A percentile compares a stretch with the other conserved stretches of the same genome.
Conservation (phyloP, 2,329 filamentous ascomycete genomes). For the Exophiala sp. region DNA sequence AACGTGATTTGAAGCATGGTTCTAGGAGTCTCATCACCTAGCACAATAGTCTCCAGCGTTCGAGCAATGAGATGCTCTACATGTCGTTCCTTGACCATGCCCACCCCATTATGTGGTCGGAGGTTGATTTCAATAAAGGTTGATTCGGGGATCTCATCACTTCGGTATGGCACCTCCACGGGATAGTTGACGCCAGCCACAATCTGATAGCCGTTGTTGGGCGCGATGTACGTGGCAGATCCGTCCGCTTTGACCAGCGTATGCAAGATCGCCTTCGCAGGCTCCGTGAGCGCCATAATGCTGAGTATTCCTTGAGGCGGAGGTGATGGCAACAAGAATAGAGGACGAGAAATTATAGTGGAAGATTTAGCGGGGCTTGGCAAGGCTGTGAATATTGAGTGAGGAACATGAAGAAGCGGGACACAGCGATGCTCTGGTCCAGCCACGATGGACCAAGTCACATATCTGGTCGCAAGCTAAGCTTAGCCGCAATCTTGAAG, state of each 20-base stretch:
- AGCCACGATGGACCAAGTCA: too few relatives aligned
- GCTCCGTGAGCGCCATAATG: slow-evolving; percentile 14
- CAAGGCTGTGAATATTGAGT: slow-evolving; percentile 7
- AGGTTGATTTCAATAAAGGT: slow-evolving; percentile 85
- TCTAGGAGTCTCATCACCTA: slow-evolving; percentile 41
- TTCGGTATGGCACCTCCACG: slow-evolving; percentile 71
- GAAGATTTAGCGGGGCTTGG: not conserved
- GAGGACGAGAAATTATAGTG: not conserved
- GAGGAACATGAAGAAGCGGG: not conserved
- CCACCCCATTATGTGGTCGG: slow-evolving; percentile 75
- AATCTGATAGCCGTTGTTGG: slow-evolving; percentile 69
- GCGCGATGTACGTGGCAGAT: slow-evolving; percentile 26
- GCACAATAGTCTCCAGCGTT: slow-evolving; percentile 37
- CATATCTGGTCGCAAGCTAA: too few relatives aligned
- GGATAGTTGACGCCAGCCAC: slow-evolving; percentile 87
- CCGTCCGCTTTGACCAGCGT: slow-evolving; percentile 24
- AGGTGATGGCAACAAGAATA: not conserved
- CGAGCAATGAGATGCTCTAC: slow-evolving; percentile 56
- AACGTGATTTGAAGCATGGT: slow-evolving; percentile 41
- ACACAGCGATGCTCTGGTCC: too few relatives aligned
- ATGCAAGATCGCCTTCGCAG: slow-evolving; percentile 21
- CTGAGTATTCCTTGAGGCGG: not conserved
- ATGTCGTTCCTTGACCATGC: slow-evolving; percentile 76
- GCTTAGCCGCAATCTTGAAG: too few relatives aligned
- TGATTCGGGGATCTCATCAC: slow-evolving; percentile 88